phyloP scores from a whole-genome alignment of 2,329 filamentous ascomycete species.

The Magnaporthales sp. region DNA sequence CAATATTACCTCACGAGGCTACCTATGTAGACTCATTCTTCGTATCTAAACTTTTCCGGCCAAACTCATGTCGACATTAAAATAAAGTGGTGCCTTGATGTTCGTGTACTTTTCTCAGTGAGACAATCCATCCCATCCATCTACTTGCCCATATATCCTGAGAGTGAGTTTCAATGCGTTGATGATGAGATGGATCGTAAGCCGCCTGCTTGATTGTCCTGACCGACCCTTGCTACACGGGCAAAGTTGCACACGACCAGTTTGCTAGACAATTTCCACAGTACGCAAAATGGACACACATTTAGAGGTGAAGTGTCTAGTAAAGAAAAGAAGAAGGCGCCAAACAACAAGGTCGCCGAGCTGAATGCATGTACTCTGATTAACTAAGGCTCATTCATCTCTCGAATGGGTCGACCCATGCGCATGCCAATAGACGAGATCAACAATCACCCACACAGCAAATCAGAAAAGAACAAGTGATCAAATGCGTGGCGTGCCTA shows the following conservation, averaged over 20 bases:
- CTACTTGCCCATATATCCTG: not conserved
- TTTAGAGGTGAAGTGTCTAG: too few relatives aligned
- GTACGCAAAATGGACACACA: too few relatives aligned
- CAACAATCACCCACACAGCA: not conserved
- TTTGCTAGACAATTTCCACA: too few relatives aligned
- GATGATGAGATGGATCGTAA: not conserved
- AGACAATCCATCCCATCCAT: not conserved
- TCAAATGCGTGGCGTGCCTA: not conserved
- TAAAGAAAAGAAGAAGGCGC: too few relatives aligned
- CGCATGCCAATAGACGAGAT: not conserved
- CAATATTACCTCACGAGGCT: not conserved
- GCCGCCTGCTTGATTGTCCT: not conserved
- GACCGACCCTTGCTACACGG: not conserved
- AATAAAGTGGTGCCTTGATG: not conserved
- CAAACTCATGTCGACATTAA: not conserved
- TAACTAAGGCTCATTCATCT: not conserved
- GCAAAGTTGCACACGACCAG: too few relatives aligned
- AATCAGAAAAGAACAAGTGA: not conserved
- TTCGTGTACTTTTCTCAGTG: not conserved
- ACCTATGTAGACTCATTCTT: not conserved
- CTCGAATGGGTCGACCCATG: not conserved
- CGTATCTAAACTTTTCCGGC: not conserved
- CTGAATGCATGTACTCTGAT: not conserved
- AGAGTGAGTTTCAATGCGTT: not conserved
- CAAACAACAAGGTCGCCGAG: not conserved